Conservation (phyloP, 805 yeast genomes). For the Yamadazyma olivae region DNA sequence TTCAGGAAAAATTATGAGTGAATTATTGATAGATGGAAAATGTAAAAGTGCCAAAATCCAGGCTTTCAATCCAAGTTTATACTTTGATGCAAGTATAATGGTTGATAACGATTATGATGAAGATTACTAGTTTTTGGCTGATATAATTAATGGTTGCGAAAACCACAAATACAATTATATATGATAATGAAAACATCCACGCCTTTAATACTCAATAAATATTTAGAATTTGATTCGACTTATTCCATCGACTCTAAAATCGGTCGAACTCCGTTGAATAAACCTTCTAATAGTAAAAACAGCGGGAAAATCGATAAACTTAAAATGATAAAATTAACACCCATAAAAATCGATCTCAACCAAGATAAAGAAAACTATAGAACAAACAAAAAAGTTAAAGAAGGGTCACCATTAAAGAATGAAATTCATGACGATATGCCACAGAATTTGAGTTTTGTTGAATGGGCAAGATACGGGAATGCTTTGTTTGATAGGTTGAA, state of each 20-base stretch:
- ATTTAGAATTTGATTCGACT: too few species aligned
- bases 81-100: conserved; percentile 70
- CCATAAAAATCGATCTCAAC: too few species aligned
- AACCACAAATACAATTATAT: background rate
- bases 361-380: too few species aligned
- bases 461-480: conserved; percentile 4
- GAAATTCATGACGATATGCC: conserved; percentile 3
- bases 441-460: conserved; percentile 1
- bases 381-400: too few species aligned
- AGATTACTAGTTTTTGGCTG: conserved; percentile 8
- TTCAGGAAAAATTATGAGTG: conserved; percentile 92
- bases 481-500: conserved; percentile 1
- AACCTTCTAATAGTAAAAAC: too few species aligned
- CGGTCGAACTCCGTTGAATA: too few species aligned
- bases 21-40: conserved; percentile 79
- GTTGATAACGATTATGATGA: conserved; percentile 18
- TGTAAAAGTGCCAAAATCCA: conserved; percentile 73
- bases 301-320: too few species aligned
- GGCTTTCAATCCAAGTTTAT: conserved; percentile 80
- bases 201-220: too few species aligned
- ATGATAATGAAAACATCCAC: too few species aligned
- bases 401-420: conserved; percentile 12
- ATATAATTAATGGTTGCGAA: too few species aligned
- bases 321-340: too few species aligned
- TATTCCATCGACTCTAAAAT: too few species aligned